Conservation (phyloP, 805 yeast genomes). For the Tetrapisispora phaffii region DNA sequence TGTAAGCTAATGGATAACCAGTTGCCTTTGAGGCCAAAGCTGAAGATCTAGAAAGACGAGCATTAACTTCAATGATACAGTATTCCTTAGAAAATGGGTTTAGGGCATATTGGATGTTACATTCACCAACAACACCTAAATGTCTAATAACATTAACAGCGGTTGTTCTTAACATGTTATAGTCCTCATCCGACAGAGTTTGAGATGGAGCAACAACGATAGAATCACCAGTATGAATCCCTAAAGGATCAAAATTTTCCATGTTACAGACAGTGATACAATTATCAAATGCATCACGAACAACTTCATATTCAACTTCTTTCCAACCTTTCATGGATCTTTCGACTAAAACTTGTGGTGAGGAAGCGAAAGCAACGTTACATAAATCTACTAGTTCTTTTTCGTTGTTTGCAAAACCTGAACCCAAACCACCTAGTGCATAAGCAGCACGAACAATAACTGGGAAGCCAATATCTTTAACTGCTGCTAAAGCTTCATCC, state of each 20-base stretch:
- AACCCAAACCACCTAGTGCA: constrained; percentile 96
- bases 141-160: constrained; percentile 96
- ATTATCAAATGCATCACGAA: constrained; percentile 92
- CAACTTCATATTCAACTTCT: constrained; percentile 97
- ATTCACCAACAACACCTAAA: constrained; percentile 97
- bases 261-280: constrained; percentile 98
- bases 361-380: constrained; percentile 84
- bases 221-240: constrained; percentile 98
- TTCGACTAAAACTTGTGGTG: constrained; percentile 94
- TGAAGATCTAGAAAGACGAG: constrained; percentile 95
- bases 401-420: constrained; percentile 91
- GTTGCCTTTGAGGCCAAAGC: constrained; percentile 98
- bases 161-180: constrained; percentile 94
- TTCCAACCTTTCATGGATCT: constrained; percentile 99
- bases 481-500: constrained; percentile 78
- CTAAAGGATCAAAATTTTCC: constrained; percentile 98
- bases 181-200: constrained; percentile 92
- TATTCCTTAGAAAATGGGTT: constrained; percentile 90
- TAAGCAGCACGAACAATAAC: constrained; percentile 95
- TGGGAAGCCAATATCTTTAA: constrained; percentile 81
- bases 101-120: constrained; percentile 94
- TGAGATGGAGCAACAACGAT: constrained; percentile 98
- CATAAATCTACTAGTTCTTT: constrained; percentile 74
- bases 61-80: constrained; percentile 96
- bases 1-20: constrained; percentile 95